Percentiles rank a stretch among this genome's conserved stretches.
Evolutionary conservation across 176 grass and related monocot species (phyloP).

Genomic region (Musa acuminata): DNA sequence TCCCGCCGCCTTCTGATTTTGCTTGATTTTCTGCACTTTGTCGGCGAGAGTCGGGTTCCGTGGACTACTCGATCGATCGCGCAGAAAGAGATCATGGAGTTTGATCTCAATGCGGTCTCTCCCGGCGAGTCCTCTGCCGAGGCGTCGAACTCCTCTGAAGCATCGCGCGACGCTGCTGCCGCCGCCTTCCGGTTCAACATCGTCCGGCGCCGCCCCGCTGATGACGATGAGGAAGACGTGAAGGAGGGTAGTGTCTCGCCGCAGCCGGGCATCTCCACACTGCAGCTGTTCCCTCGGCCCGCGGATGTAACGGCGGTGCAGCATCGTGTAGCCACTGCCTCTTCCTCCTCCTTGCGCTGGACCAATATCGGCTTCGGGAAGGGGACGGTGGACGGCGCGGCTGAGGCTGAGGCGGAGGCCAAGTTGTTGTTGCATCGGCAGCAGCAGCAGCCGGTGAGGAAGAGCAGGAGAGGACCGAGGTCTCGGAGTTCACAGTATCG

Average conservation of each 20-base stretch:
- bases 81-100: conserved; percentile 29
- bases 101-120: conserved; percentile 89
- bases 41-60: neutral
- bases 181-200: conserved; percentile 28
- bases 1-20: neutral
- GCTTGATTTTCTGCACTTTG: conserved; percentile 20
- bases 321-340: neutral
- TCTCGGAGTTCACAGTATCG: conserved; percentile 89
- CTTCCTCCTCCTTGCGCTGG: conserved; percentile 3
- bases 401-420: neutral
- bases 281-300: conserved; percentile 49
- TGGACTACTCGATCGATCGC: neutral
- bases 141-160: conserved; percentile 29
- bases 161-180: conserved; percentile 36
- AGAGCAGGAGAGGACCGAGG: conserved; percentile 67
- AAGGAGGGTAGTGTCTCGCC: conserved; percentile 10
- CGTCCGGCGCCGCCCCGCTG: conserved; percentile 19
- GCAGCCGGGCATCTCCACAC: conserved; percentile 30
- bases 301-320: neutral
- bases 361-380: conserved; percentile 16
- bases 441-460: conserved; percentile 37
- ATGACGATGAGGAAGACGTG: conserved; percentile 5
- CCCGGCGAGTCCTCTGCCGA: conserved; percentile 25
- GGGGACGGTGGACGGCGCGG: neutral
- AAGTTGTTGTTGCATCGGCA: neutral